A percentile compares a stretch with the other conserved stretches of the same genome.
Evolutionary conservation across 208 protist genomes (phyloP).

Genomic region (Acanthamoeba sp.): DNA sequence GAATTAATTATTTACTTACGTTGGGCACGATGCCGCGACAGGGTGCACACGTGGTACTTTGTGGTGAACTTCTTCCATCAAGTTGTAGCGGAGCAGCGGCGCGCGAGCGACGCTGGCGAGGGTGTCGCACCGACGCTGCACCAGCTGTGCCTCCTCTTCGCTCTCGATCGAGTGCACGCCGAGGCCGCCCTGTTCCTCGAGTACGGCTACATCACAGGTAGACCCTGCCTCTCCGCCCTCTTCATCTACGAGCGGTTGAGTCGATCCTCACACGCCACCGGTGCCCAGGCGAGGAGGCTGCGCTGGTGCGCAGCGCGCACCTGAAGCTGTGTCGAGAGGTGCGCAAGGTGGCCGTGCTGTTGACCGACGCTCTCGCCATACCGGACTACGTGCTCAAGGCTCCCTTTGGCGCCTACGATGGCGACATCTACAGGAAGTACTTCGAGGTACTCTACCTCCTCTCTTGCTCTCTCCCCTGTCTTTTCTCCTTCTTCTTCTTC

Average conservation of each 20-base stretch:
- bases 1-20: no score
- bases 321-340: conserved; percentile 29
- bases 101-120: neutral
- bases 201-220: conserved; percentile 52
- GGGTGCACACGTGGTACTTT: conserved; percentile 64
- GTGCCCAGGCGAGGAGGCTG: neutral
- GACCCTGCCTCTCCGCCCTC: neutral
- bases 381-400: conserved; percentile 53
- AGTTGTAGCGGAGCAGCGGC: neutral
- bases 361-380: conserved; percentile 39
- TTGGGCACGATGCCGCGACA: no score
- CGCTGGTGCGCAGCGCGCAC: neutral
- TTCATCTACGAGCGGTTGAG: neutral
- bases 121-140: neutral
- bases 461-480: no score
- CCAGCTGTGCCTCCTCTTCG: neutral
- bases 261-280: no score
- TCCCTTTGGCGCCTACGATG: conserved; percentile 52
- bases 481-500: neutral
- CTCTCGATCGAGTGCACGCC: conserved; percentile 10
- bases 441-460: neutral
- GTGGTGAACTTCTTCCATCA: conserved; percentile 15
- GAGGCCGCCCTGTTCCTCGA: conserved; percentile 38
- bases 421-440: conserved; percentile 70
- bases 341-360: conserved; percentile 1